Percentiles rank a stretch among this genome's conserved stretches.
phyloP scores from a whole-genome alignment of 352 stramenopile genomes.

The Lagenidium giganteum region DNA sequence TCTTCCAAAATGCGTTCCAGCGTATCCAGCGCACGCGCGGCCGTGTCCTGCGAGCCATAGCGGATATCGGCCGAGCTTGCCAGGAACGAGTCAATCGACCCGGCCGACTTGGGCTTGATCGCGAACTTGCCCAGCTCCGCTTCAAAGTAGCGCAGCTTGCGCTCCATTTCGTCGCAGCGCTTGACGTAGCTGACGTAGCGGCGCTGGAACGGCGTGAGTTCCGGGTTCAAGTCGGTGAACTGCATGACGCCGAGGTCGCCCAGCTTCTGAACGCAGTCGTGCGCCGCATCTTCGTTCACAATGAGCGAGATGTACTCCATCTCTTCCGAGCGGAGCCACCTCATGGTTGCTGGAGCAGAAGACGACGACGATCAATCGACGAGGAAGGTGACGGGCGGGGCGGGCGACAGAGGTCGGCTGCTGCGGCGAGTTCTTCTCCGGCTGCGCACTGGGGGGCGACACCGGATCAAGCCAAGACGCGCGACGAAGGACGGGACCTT shows the following conservation, averaged over 20 bases:
- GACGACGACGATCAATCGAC: too few species aligned
- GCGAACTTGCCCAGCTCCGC: slow-evolving; percentile 93
- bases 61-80: slow-evolving; percentile 64
- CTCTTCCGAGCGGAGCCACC: slow-evolving; percentile 97
- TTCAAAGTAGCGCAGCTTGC: slow-evolving; percentile 97
- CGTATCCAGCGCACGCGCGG: slow-evolving; percentile 87
- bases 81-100: slow-evolving; percentile 75
- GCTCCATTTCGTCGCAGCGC: slow-evolving; percentile 98
- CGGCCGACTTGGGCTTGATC: slow-evolving; percentile 70
- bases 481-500: too few species aligned
- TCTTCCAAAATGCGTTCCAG: slow-evolving; percentile 95
- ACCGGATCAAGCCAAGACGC: too few species aligned
- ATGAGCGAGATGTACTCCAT: slow-evolving; percentile 99
- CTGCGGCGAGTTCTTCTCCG: too few species aligned
- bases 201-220: slow-evolving; percentile 98
- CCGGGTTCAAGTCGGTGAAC: slow-evolving; percentile 99
- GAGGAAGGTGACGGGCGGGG: too few species aligned
- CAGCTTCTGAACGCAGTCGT: slow-evolving; percentile 96
- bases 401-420: background rate
- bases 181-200: slow-evolving; percentile 99
- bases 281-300: slow-evolving; percentile 96
- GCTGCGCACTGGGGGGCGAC: too few species aligned
- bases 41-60: slow-evolving; percentile 79
- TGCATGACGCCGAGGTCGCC: slow-evolving; percentile 95
- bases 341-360: slow-evolving; percentile 54